A percentile compares a stretch with the other conserved stretches of the same genome.
Evolutionary conservation across 805 yeast genomes (phyloP).

Genomic region (Starmerella potacharoeniae): DNA sequence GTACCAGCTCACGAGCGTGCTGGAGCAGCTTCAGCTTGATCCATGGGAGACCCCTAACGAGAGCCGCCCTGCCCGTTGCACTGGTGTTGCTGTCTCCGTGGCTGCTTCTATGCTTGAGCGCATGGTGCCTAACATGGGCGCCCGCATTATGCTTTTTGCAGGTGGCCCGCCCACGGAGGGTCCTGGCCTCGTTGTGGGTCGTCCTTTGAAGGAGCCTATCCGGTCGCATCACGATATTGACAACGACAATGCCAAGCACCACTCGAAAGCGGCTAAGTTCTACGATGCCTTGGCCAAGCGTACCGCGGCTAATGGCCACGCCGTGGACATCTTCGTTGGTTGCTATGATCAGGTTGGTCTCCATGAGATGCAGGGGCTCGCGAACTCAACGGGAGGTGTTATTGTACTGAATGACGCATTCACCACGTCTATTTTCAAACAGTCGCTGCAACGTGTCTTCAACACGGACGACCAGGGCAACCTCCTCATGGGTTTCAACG

Average conservation of each 20-base stretch:
- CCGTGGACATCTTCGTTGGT: conserved; percentile 86
- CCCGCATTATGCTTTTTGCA: conserved; percentile 78
- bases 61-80: conserved; percentile 77
- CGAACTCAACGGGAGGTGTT: conserved; percentile 84
- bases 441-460: conserved; percentile 78
- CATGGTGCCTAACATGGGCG: conserved; percentile 73
- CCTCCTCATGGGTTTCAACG: conserved; percentile 83
- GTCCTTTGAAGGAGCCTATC: conserved; percentile 86
- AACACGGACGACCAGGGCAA: conserved; percentile 78
- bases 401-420: conserved; percentile 82
- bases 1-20: conserved; percentile 63
- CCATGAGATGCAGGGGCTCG: conserved; percentile 79
- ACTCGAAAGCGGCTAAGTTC: conserved; percentile 71
- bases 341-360: conserved; percentile 94
- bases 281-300: conserved; percentile 64
- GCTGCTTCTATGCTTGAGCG: conserved; percentile 75
- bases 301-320: conserved; percentile 61
- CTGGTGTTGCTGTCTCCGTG: conserved; percentile 84
- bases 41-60: conserved; percentile 78
- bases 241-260: conserved; percentile 77
- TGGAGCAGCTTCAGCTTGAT: conserved; percentile 67
- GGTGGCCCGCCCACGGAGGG: conserved; percentile 93
- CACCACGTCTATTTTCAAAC: conserved; percentile 88
- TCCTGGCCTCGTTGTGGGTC: conserved; percentile 89
- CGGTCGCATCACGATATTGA: conserved; percentile 97